Conservation (phyloP, 2,329 filamentous ascomycete genomes). For the Verticillium nubilum region DNA sequence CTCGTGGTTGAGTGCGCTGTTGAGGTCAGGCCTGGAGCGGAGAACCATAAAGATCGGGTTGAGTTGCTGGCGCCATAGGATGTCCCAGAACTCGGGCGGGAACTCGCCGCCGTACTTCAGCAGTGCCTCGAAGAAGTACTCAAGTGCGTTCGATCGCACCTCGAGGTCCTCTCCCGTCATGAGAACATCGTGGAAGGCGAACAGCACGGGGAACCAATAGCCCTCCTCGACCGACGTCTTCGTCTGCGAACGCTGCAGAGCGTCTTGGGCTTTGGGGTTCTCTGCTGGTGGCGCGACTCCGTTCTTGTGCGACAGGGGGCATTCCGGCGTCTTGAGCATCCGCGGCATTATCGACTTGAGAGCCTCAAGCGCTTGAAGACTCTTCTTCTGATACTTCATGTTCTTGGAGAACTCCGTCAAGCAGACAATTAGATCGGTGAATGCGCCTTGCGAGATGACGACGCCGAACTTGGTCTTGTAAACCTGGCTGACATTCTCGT, state of each 20-base stretch:
- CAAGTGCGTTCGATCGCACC: slow-evolving; percentile 83
- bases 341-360: slow-evolving; percentile 89
- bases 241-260: slow-evolving; percentile 51
- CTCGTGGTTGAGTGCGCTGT: slow-evolving; percentile 90
- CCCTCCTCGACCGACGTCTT: slow-evolving; percentile 92
- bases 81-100: slow-evolving; percentile 95
- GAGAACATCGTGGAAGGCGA: slow-evolving; percentile 96
- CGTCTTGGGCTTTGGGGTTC: slow-evolving; percentile 35
- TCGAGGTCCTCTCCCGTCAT: slow-evolving; percentile 99
- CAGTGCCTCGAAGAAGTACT: slow-evolving; percentile 94
- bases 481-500: slow-evolving; percentile 92
- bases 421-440: slow-evolving; percentile 93
- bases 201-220: slow-evolving; percentile 97
- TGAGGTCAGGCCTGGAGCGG: slow-evolving; percentile 93
- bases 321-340: slow-evolving; percentile 95
- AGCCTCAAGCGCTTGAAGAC: slow-evolving; percentile 88
- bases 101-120: slow-evolving; percentile 88
- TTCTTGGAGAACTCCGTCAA: slow-evolving; percentile 99
- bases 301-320: slow-evolving; percentile 70
- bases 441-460: slow-evolving; percentile 92
- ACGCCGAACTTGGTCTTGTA: slow-evolving; percentile 95
- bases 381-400: slow-evolving; percentile 97
- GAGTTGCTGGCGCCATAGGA: slow-evolving; percentile 90
- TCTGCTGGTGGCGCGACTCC: slow-evolving; percentile 27
- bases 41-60: slow-evolving; percentile 99